Evolutionary conservation across 805 yeast species (phyloP).

Genomic region (Hanseniaspora mollemarum): DNA sequence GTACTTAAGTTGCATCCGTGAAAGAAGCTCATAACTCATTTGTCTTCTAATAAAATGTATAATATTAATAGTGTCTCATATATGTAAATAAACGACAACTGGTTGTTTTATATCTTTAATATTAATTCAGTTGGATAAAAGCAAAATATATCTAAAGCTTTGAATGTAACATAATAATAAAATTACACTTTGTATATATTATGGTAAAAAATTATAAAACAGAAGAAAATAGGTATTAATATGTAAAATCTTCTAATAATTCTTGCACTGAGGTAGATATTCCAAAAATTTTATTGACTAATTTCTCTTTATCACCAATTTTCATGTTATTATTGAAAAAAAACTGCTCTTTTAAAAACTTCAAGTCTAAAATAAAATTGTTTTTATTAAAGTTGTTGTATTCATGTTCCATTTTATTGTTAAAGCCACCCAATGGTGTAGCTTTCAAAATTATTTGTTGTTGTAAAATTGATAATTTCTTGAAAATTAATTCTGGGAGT

Average conservation of each 20-base stretch:
- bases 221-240: no score
- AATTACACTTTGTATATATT: no score
- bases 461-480: slow-evolving; percentile 73
- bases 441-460: slow-evolving; percentile 78
- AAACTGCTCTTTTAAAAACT: slow-evolving; percentile 12
- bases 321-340: slow-evolving; percentile 5
- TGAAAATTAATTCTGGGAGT: slow-evolving; percentile 58
- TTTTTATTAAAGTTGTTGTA: slow-evolving; percentile 28
- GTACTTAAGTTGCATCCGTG: slow-evolving; percentile 44
- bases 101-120: no score
- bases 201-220: no score
- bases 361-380: slow-evolving; percentile 8
- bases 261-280: slow-evolving; percentile 9
- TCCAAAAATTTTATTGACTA: slow-evolving; percentile 11
- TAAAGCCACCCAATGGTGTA: slow-evolving; percentile 62
- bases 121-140: no score
- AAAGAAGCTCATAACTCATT: no score
- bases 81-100: no score
- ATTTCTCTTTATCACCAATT: slow-evolving; percentile 20
- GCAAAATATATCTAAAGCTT: no score
- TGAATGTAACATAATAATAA: no score
- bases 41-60: no score
- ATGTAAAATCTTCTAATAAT: slow-evolving; percentile 8
- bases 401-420: slow-evolving; percentile 50
- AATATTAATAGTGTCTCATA: no score